phyloP scores from a whole-genome alignment of 139 green algal species.

The Zygnema cylindricum region DNA sequence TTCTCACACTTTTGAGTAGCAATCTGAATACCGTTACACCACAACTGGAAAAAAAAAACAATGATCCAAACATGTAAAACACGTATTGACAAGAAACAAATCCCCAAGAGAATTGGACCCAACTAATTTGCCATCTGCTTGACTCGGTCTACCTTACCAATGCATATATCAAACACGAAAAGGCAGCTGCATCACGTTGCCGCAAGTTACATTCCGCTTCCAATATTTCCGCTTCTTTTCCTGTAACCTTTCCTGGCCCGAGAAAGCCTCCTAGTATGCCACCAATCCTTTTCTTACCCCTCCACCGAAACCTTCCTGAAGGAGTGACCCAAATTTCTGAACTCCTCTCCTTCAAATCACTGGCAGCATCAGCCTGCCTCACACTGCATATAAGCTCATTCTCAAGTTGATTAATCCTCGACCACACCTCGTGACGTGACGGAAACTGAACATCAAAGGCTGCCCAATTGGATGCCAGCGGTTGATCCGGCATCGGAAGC shows the following conservation, averaged over 20 bases:
- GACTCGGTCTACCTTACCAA: no score
- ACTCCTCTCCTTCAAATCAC: no score
- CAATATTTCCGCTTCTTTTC: not conserved
- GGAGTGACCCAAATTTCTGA: not conserved
- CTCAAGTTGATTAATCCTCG: not conserved
- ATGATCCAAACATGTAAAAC: not conserved
- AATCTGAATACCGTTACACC: no score
- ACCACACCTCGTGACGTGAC: not conserved
- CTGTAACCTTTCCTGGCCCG: not conserved
- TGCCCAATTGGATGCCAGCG: not conserved
- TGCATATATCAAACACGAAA: conserved; percentile 16
- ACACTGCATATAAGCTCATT: not conserved
- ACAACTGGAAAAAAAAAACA: no score
- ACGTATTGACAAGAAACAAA: not conserved
- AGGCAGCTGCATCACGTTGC: conserved; percentile 13
- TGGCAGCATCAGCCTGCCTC: no score
- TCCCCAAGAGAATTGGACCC: not conserved
- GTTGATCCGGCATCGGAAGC: not conserved
- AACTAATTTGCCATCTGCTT: no score
- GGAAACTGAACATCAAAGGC: not conserved
- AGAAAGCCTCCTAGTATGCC: not conserved
- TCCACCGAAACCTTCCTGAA: not conserved
- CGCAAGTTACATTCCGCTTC: not conserved
- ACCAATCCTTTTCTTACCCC: no score
- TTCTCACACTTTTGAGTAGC: no score